These are phyloP conservation scores for Chionographis japonica DNA, from an alignment of 106 monocot genomes.

Conservation along the genomic window DNA sequence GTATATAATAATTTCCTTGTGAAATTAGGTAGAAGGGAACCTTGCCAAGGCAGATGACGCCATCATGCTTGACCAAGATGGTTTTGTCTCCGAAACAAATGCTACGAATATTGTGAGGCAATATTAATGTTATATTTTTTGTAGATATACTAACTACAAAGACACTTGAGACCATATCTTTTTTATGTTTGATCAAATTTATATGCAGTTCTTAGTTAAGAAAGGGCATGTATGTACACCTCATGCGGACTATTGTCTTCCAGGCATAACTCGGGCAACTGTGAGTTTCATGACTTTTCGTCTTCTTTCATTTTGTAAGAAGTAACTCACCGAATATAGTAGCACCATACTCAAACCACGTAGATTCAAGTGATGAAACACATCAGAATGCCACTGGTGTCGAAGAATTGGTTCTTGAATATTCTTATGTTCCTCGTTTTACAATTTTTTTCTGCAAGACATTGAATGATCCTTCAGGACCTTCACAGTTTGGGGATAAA, in stretches of 20 bases:
- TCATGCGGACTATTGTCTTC: constrained; percentile 96
- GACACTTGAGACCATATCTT: not conserved
- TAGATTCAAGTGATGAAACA: too few species aligned
- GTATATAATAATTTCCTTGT: constrained; percentile 6
- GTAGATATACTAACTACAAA: not conserved
- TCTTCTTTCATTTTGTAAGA: not conserved
- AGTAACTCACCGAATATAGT: too few species aligned
- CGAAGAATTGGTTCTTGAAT: too few species aligned
- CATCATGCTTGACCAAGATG: constrained; percentile 97
- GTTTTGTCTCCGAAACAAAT: constrained; percentile 99
- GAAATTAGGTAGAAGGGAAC: constrained; percentile 84
- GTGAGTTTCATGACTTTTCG: constrained; percentile 36
- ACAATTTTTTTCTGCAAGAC: too few species aligned
- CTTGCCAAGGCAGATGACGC: constrained; percentile 89
- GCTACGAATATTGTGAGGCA: constrained; percentile 90
- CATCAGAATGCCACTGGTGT: too few species aligned
- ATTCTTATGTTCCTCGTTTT: too few species aligned
- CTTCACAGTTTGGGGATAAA: too few species aligned
- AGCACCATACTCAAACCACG: too few species aligned
- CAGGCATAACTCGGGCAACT: constrained; percentile 90
- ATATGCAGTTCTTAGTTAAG: constrained; percentile 90
- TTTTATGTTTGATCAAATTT: constrained; percentile 2
- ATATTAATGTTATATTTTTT: not conserved
- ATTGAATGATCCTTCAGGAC: too few species aligned
- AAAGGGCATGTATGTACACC: constrained; percentile 83